A percentile compares a stretch with the other conserved stretches of the same genome.
These are phyloP conservation scores for Pulveroboletus ravenelii DNA, from an alignment of 768 basidiomycete species.

Conservation along the genomic window DNA sequence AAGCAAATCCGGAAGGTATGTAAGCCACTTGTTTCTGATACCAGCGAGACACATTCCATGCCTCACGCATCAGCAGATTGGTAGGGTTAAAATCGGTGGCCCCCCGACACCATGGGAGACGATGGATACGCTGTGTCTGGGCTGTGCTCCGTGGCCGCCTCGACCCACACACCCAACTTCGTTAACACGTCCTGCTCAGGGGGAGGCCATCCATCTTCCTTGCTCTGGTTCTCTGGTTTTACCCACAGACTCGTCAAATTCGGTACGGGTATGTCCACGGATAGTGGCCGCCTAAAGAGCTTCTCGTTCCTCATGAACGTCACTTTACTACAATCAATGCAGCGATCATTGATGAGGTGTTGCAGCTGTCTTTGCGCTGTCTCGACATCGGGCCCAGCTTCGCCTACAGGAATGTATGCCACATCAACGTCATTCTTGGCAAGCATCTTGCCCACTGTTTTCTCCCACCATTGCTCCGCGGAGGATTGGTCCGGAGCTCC, in stretches of 20 bases:
- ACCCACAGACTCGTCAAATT: slow-evolving; percentile 8
- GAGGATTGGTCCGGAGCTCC: slow-evolving; percentile 11
- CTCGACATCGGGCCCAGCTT: not conserved
- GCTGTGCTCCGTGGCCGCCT: not conserved
- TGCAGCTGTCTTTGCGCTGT: slow-evolving; percentile 6
- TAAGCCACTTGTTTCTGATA: too few species aligned
- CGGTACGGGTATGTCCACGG: slow-evolving; percentile 12
- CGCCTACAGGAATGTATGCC: slow-evolving; percentile 4
- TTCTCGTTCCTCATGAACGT: slow-evolving; percentile 3
- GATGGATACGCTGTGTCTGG: not conserved
- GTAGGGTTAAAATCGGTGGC: not conserved
- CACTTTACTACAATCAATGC: slow-evolving; percentile 20
- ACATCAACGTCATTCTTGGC: slow-evolving; percentile 8
- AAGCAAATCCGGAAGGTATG: not conserved
- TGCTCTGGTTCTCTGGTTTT: slow-evolving; percentile 2
- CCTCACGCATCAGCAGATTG: too few species aligned
- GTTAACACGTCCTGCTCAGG: slow-evolving; percentile 19
- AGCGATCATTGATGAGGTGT: slow-evolving; percentile 17
- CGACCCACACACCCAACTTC: slow-evolving; percentile 16
- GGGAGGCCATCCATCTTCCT: not conserved
- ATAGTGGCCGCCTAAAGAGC: slow-evolving; percentile 11
- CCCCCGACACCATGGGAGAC: not conserved
- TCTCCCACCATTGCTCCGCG: slow-evolving; percentile 24
- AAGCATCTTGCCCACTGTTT: not conserved
- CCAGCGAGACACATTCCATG: too few species aligned